Evolutionary conservation across 2,329 filamentous ascomycete species (phyloP), one percentile per base, ranked within the genome.

Genomic region (Phialemonium atrogriseum): DNA sequence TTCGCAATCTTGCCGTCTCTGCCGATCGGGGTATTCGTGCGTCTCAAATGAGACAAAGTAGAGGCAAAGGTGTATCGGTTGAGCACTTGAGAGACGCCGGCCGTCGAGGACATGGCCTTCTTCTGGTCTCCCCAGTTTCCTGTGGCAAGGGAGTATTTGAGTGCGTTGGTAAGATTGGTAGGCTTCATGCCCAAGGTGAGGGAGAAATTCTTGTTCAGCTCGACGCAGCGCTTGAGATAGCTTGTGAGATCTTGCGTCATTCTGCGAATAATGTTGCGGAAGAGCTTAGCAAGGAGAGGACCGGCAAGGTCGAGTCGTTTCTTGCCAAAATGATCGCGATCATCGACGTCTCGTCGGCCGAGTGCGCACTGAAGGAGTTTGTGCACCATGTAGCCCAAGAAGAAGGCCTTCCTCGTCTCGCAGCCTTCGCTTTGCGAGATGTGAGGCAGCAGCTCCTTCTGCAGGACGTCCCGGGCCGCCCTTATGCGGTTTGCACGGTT

Each of bases 51-150:
- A 12, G 91, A 98, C 25, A 98, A 63, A 0, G 89, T 96, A 24
- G 93, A 98, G 11, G 91, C 80, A 52, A 95, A 98, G 1, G 93
- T 96, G 56, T 96, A 98, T 55, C 91, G 78, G 65, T 95, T 98
- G 50, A 98, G 64, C 61, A 98, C 93, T 62, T 98, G 91, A 28
- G 89, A 96, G 27, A 98, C 91, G 70, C 91, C 93, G 27, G 91
- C 91, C 42, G 93, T 96, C 2, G 88, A 85, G 46, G 82, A 89
- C 48, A 84, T 84, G 13, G 91, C 88, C 67, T 96, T 98, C 73
- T 96, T 98, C 66, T 98, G 91, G 45, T 98, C 91, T 51, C 91
- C 93, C 93, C 91, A 98, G 61, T 98, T 98, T 44, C 91, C 91
- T 10, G 91, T 98, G 16, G 91, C 89, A 40, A 98, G 69, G 32